A percentile compares a stretch with the other conserved stretches of the same genome.
These are phyloP conservation scores for Xylaria arbuscula DNA, from an alignment of 2,329 filamentous ascomycete species.

Conservation along the genomic window DNA sequence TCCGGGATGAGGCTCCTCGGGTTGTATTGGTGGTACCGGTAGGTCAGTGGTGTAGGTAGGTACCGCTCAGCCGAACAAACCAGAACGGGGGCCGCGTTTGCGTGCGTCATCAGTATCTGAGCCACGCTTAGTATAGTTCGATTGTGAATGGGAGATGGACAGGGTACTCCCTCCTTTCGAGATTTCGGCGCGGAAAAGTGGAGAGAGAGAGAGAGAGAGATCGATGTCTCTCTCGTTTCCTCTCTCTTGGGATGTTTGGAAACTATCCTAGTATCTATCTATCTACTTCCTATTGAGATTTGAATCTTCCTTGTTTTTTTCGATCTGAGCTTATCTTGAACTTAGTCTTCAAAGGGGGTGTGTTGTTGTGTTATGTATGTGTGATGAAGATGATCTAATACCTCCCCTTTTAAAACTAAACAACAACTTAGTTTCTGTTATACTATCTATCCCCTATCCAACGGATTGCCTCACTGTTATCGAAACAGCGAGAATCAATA, in stretches of 20 bases:
- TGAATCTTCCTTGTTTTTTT: background rate
- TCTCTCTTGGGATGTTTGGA: background rate
- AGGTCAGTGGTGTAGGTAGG: too few species aligned
- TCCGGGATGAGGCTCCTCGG: constrained; percentile 20
- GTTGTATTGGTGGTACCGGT: too few species aligned
- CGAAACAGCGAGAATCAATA: background rate
- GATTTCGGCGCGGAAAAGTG: background rate
- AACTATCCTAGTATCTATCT: background rate
- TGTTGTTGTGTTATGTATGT: background rate
- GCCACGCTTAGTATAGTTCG: background rate
- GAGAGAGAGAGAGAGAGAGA: background rate
- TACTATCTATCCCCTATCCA: too few species aligned
- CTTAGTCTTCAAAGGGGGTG: constrained; percentile 7
- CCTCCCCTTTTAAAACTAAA: too few species aligned
- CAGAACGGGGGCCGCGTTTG: background rate
- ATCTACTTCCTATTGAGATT: background rate
- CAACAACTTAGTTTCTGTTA: too few species aligned
- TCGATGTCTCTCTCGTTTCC: background rate
- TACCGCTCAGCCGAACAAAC: background rate
- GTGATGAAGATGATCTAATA: too few species aligned
- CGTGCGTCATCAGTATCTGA: constrained; percentile 25
- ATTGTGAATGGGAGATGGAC: background rate
- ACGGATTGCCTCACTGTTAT: background rate
- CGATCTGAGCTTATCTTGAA: constrained; percentile 1
- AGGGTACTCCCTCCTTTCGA: background rate